Conservation (phyloP, 768 basidiomycete species). For the Exsudoporus frostii region DNA sequence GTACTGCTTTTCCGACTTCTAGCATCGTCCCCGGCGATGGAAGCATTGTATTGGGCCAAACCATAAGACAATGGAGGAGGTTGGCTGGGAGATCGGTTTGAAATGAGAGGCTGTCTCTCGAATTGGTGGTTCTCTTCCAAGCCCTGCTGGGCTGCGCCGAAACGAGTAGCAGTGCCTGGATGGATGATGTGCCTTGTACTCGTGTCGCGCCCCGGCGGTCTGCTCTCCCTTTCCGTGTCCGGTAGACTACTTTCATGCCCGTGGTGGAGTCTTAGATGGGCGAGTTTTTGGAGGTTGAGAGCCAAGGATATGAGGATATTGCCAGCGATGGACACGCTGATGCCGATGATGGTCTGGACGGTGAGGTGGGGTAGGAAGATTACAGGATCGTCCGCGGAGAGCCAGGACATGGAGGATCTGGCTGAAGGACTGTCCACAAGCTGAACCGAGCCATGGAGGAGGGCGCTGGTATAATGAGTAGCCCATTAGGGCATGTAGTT, state of each 20-base stretch:
- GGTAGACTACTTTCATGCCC: slow-evolving; percentile 22
- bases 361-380: slow-evolving; percentile 55
- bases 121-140: slow-evolving; percentile 7
- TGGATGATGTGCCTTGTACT: neutral
- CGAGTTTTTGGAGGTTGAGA: slow-evolving; percentile 90
- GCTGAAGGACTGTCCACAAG: neutral
- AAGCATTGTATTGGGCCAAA: neutral
- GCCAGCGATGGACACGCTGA: slow-evolving; percentile 76
- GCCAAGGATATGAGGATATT: slow-evolving; percentile 89
- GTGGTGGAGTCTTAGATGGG: slow-evolving; percentile 67
- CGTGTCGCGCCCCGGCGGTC: slow-evolving; percentile 1
- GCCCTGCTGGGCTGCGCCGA: slow-evolving; percentile 7
- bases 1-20: slow-evolving; percentile 28
- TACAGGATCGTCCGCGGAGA: slow-evolving; percentile 12
- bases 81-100: slow-evolving; percentile 23
- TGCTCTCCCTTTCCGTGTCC: slow-evolving; percentile 12
- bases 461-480: neutral
- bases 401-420: slow-evolving; percentile 15
- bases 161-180: neutral
- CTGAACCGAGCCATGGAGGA: too few species aligned
- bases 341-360: slow-evolving; percentile 65
- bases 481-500: slow-evolving; percentile 14
- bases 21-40: slow-evolving; percentile 21
- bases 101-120: slow-evolving; percentile 31
- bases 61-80: slow-evolving; percentile 21